Evolutionary conservation across 306 rosid genomes (phyloP), one percentile per base, ranked within the genome.

Genomic region (Oxytropis ochrocephala): DNA sequence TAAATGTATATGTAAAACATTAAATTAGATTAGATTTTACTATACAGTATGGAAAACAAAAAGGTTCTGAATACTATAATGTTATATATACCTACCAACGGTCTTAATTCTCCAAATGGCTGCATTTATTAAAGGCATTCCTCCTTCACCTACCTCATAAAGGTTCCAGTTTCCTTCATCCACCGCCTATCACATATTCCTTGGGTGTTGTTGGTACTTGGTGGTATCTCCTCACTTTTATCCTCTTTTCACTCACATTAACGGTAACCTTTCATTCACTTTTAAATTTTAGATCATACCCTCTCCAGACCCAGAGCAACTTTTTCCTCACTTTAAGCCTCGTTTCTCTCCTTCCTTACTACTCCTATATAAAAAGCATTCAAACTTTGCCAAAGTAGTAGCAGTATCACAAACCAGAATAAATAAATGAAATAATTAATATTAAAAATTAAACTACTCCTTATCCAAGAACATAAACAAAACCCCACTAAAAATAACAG

Each of bases 341-440:
- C 2, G 5, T 69, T 51, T 36, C 29, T 21, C 33, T 47, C 0
- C 10, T 21, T 10, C 29, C 29, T 57, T 35, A 8, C 16, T 3
- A 8, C 3, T n/a, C n/a, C n/a, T n/a, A n/a, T 8, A 8, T 5
- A 33, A 5, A 33, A 33, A 33, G 38, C 8, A 5, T 18, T 55
- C 19, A 54, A 33, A 10, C 12, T 5, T 52, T 8, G 36, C 35
- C 16, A 19, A 32, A 58, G 1, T 46, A 52, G 61, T 24, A 1
- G 3, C 29, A 24, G 29, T 24, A 24, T 24, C 17, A 8, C 56
- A 54, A 66, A 33, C 9, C 16, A 32, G 7, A 59, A 56, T 11
- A 80, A 75, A 70, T 69, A 43, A 64, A 56, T n/a, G 7, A 64
- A 75, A 52, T 1, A 75, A 70, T 18, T 10, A 46, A 12, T 67